phyloP scores from a whole-genome alignment of 352 stramenopile genomes.

The Bremia lactucae region DNA sequence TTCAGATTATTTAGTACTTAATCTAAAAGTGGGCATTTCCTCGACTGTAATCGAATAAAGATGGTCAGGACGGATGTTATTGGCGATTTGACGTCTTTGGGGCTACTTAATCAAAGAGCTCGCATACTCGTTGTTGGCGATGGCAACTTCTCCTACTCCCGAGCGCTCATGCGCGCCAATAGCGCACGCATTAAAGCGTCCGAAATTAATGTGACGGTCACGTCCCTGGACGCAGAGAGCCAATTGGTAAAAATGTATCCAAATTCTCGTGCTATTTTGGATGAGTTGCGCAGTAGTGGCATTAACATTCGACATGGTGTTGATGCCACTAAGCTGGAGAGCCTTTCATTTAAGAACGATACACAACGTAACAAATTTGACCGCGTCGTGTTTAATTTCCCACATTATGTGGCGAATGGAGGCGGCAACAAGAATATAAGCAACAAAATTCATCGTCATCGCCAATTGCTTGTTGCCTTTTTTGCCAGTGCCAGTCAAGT shows the following conservation, averaged over 20 bases:
- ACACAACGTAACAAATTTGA: slow-evolving; percentile 25
- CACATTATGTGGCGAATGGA: slow-evolving; percentile 67
- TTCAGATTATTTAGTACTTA: too few species aligned
- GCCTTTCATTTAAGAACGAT: slow-evolving; percentile 12
- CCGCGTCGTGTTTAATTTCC: slow-evolving; percentile 83
- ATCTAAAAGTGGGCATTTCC: too few species aligned
- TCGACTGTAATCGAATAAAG: too few species aligned
- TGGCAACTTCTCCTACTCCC: slow-evolving; percentile 81
- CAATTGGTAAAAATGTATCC: slow-evolving; percentile 75
- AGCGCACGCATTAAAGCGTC: slow-evolving; percentile 5
- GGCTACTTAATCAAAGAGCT: slow-evolving; percentile 11
- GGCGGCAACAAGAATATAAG: slow-evolving; percentile 42
- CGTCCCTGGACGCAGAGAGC: slow-evolving; percentile 52
- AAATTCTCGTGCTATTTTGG: slow-evolving; percentile 35
- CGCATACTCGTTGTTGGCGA: slow-evolving; percentile 69
- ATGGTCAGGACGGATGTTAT: too few species aligned
- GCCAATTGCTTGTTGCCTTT: slow-evolving; percentile 66
- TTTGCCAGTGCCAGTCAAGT: slow-evolving; percentile 54
- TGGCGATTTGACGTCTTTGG: slow-evolving; percentile 53
- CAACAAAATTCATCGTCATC: slow-evolving; percentile 80
- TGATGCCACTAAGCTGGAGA: slow-evolving; percentile 58
- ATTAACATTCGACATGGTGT: slow-evolving; percentile 54
- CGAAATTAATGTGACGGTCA: slow-evolving; percentile 29
- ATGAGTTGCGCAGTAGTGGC: slow-evolving; percentile 36
- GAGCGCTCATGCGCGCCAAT: slow-evolving; percentile 55